Percentiles rank a stretch among this genome's conserved stretches.
phyloP scores from a whole-genome alignment of 305 asterid genomes.

The Fraxinus latifolia region DNA sequence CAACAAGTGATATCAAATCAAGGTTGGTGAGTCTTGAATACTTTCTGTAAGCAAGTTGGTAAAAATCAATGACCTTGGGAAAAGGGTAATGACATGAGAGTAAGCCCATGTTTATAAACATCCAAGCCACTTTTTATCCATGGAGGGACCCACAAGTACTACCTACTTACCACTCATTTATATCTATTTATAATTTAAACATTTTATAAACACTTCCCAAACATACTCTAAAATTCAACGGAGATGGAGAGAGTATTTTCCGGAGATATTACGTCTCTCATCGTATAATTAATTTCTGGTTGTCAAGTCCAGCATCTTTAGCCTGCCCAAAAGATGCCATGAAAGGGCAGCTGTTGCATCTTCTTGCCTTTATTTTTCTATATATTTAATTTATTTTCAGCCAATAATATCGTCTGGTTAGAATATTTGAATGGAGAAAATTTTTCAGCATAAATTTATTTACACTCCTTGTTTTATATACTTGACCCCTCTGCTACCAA shows the following conservation, averaged over 20 bases:
- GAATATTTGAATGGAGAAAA: constrained; percentile 5
- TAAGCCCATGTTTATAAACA: background rate
- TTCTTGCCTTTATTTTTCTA: background rate
- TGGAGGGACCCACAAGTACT: background rate
- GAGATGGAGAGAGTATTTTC: constrained; percentile 2
- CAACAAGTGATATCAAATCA: background rate
- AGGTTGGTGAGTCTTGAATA: background rate
- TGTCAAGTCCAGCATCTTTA: background rate
- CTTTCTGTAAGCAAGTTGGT: background rate
- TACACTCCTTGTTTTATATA: background rate
- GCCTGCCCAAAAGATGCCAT: background rate
- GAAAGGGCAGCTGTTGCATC: background rate
- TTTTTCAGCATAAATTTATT: constrained; percentile 4
- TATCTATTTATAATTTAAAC: background rate
- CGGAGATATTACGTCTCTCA: background rate
- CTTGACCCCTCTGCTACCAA: background rate
- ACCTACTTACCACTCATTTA: background rate
- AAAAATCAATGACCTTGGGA: background rate
- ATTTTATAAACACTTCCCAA: background rate
- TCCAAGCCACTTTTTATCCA: background rate
- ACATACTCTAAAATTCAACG: background rate
- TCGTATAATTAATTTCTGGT: background rate
- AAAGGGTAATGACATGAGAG: background rate
- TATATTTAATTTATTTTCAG: constrained; percentile 3
- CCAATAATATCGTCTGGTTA: background rate